These are phyloP conservation scores for Euphrasia confusa DNA, from an alignment of 257 asterid genomes.

Conservation along the genomic window DNA sequence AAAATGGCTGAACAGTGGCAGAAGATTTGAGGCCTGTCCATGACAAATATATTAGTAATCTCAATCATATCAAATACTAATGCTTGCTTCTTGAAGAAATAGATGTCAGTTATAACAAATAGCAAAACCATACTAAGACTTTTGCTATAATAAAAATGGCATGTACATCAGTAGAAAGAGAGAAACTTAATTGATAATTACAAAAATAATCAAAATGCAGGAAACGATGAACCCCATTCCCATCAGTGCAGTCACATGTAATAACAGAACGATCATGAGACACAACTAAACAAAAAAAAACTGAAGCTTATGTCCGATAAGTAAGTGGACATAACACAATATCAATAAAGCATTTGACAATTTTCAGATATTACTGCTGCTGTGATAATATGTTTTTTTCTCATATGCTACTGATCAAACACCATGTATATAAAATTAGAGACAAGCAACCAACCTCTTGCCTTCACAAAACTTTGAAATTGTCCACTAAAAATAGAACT, in stretches of 20 bases:
- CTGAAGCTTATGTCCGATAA: neutral
- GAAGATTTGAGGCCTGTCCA: constrained; percentile 72
- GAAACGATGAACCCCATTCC: constrained; percentile 4
- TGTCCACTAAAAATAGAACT: constrained; percentile 82
- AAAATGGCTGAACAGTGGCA: constrained; percentile 80
- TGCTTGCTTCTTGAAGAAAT: neutral
- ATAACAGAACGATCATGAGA: neutral
- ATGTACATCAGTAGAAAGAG: neutral
- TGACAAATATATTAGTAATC: constrained; percentile 16
- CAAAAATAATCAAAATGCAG: neutral
- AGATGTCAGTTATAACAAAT: neutral
- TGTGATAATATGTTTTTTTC: constrained; percentile 9
- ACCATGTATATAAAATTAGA: constrained; percentile 7
- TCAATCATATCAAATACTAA: constrained; percentile 3
- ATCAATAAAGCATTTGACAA: constrained; percentile 3
- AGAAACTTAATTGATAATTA: neutral
- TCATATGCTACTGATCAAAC: constrained; percentile 4
- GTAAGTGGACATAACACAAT: neutral
- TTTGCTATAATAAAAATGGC: neutral
- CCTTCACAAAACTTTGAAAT: constrained; percentile 71
- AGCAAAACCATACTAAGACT: constrained; percentile 8
- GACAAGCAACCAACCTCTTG: constrained; percentile 49
- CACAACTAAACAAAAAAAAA: neutral
- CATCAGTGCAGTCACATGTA: neutral
- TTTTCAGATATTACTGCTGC: constrained; percentile 9